Conservation (phyloP, 208 protist species). For the Acanthamoeba castellanii region DNA sequence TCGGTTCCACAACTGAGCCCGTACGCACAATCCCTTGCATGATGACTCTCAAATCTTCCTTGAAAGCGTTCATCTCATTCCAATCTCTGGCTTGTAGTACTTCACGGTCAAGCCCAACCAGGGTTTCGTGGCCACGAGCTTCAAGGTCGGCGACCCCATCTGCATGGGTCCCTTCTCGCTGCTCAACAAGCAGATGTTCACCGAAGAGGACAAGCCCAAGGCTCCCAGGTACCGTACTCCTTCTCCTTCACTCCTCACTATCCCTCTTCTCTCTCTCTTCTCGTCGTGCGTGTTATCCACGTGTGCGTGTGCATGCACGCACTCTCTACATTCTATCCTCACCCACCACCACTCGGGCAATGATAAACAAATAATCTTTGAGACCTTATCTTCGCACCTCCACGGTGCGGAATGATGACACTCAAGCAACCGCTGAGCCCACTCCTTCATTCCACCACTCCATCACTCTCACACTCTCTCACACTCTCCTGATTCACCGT, state of each 20-base stretch:
- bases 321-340: background rate
- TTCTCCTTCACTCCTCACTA: background rate
- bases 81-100: conserved; percentile 28
- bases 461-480: background rate
- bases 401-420: background rate
- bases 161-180: conserved; percentile 70
- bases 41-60: background rate
- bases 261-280: background rate
- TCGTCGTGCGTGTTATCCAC: background rate
- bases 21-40: conserved; percentile 24
- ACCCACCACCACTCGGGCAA: background rate
- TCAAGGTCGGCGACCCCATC: conserved; percentile 68
- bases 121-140: conserved; percentile 68
- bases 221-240: conserved; percentile 41
- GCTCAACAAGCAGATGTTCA: conserved; percentile 65
- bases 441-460: background rate
- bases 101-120: conserved; percentile 77
- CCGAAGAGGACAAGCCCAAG: conserved; percentile 57
- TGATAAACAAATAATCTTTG: background rate
- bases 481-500: background rate
- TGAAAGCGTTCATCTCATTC: background rate
- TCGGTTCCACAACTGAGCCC: conserved; percentile 63
- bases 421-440: background rate
- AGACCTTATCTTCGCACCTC: background rate
- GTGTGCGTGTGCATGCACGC: background rate